These are phyloP conservation scores for Annulohypoxylon truncatum DNA, from an alignment of 2,329 filamentous ascomycete genomes.

Conservation along the genomic window DNA sequence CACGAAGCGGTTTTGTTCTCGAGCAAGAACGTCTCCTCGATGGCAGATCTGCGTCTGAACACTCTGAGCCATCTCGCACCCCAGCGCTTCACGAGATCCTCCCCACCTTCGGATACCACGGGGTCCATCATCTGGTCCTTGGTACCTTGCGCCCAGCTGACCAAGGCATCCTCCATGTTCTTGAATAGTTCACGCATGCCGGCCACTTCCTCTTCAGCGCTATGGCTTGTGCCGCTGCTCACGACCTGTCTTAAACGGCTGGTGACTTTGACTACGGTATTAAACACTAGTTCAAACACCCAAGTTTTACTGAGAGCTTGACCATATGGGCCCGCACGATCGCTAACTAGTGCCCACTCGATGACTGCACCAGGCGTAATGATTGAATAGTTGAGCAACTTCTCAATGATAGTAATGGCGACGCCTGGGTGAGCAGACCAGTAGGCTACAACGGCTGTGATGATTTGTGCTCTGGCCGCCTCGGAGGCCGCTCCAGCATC, in stretches of 20 bases:
- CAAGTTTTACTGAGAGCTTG: constrained; percentile 77
- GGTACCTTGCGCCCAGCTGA: constrained; percentile 76
- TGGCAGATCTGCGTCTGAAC: constrained; percentile 82
- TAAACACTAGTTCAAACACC: constrained; percentile 89
- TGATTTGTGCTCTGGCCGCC: constrained; percentile 85
- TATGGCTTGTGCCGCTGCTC: constrained; percentile 65
- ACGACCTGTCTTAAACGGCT: constrained; percentile 86
- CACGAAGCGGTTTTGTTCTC: constrained; percentile 38
- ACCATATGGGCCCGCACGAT: constrained; percentile 67
- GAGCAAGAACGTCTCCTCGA: constrained; percentile 75
- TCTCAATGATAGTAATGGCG: constrained; percentile 92
- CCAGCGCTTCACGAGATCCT: constrained; percentile 80
- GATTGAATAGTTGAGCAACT: constrained; percentile 96
- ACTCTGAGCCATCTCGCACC: constrained; percentile 87
- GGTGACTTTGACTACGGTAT: constrained; percentile 91
- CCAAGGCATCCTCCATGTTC: constrained; percentile 81
- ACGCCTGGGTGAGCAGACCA: constrained; percentile 94
- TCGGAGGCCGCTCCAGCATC: constrained; percentile 81
- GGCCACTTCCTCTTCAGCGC: constrained; percentile 71
- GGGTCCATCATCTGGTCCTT: constrained; percentile 81
- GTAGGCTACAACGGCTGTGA: constrained; percentile 89
- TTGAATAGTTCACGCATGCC: constrained; percentile 84
- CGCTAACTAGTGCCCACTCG: constrained; percentile 82
- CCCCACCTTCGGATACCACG: constrained; percentile 62
- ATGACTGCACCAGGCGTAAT: constrained; percentile 86